Evolutionary conservation across 805 yeast species (phyloP), one percentile per base, ranked within the genome.

Genomic region (Kurtzmaniella fragi): DNA sequence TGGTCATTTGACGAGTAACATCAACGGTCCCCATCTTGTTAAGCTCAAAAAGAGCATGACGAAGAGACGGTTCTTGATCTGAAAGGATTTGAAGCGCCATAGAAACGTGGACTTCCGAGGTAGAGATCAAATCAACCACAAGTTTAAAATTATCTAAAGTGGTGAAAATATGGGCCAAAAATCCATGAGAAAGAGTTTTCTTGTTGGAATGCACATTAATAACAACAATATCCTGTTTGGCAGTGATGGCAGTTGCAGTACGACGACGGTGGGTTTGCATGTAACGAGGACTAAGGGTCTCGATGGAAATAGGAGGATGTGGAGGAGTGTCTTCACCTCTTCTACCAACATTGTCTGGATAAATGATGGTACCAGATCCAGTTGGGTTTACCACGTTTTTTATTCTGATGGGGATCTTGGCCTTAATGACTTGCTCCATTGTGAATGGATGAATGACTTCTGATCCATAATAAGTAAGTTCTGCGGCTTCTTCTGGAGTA

Each of bases 371-470:
- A 50, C 99, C 99, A 35, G 74, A 75, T 34, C 98, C 98, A n/a
- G 58, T 59, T 37, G 98, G 97, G 61, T 91, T 91, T 62, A 80
- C 90, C 39, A 93, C 99, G 61, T 93, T 93, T 63, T 93, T 93
- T 54, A 93, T 93, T 57, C 97, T 79, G 59, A 93, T 93, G 34
- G 99, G 99, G 57, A 93, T 93, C 57, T 83, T 86, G 17, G 97
- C 97, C 50, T 82, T 80, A 52, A 93, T 93, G 42, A 91, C 99
- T 68, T 93, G 99, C 67, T 91, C 98, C 99, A 93, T 93, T 16
- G 99, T 93, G 71, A 93, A 90, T 3, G 99, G 99, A 57, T 93
- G 99, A 52, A 93, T 93, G 48, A 93, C 99, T 66, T 93, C 99
- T 2, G 95, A 83, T 33, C 99, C 99, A 57, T 93, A 93, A 64